Evolutionary conservation across 495 filamentous ascomycete genomes (phyloP), one percentile per base, ranked within the genome.

Genomic region (Articulospora tetracladia): DNA sequence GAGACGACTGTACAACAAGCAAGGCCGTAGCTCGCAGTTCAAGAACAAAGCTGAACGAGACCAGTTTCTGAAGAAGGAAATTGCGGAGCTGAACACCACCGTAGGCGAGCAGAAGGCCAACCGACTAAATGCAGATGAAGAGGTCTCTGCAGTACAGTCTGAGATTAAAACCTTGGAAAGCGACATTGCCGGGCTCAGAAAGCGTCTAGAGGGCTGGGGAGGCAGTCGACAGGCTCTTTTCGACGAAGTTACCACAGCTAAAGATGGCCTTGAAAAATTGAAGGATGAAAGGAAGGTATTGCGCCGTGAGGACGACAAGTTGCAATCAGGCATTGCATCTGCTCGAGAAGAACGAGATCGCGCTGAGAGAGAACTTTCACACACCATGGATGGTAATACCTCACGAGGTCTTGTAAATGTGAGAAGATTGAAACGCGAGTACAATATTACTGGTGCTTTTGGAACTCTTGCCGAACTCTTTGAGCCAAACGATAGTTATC

Each of bases 391-490:
- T 67, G 80, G 87, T 50, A 88, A 87, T 59, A 96, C 91, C 1
- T 86, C 88, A 51, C 83, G 87, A 44, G 94, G 95, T 66, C 80
- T 97, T 34, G 87, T 88, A 28, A 85, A 90, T 8, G 88, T 98
- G 24, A 84, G 91, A 32, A 80, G 86, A 39, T 82, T 97, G 68
- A 91, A 92, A 71, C 80, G 82, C 19, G 82, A 92, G 61, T 73
- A 88, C 62, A 82, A 90, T 49, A 79, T 98, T 12, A 80, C 87
- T 1, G 95, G 94, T n/a, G 89, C 93, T 17, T 94, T 97, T 65
- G 94, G 94, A 62, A 96, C 92, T 1, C 68, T 99, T 12, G 92
- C 93, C 17, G 94, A 99, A 70, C 83, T 99, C 8, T 82, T 97
- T 67, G 84, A 89, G 25, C 92, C 96, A 39, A 78, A 78, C 53